Evolutionary conservation across 352 stramenopile genomes (phyloP), one percentile per base, ranked within the genome.

Genomic region (Phytopythium delawarense): DNA sequence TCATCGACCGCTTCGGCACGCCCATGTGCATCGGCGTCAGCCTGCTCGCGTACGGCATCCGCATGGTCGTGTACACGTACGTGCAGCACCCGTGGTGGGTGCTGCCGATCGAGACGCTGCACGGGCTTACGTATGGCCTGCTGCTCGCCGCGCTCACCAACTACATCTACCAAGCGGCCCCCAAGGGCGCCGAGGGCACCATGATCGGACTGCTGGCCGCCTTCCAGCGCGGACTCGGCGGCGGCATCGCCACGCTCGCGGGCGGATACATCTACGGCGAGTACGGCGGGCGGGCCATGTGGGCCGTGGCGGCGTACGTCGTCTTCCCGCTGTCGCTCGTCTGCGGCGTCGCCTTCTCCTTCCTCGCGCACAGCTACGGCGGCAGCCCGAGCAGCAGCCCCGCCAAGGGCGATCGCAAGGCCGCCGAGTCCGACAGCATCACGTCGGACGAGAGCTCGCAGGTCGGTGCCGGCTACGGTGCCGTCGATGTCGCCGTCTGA

Each of bases 121-220:
- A 82, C 54, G 66, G 71, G 16, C 65, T 77, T 39, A 79, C 74
- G n/a, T 82, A 69, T 51, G 69, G 69, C 9, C 67, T 82, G 50
- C 28, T 76, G 21, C 55, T 73, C 59, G 70, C 71, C 0, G 71
- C 74, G 16, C 72, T 75, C 59, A 79, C 71, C 30, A 75, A 82
- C 49, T 82, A 79, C 65, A 64, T 76, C 21, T 82, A 82, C 54
- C 42, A 72, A 28, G 58, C 63, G 0, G 69, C 71, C 1, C 74
- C 74, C 15, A 70, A 70, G 50, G 71, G 71, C 3, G 71, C 71
- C 0, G 65, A 82, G 53, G 74, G 71, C 7, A 79, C 71, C 20
- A 75, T 79, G 66, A 75, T 82, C 49, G 74, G 74, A 12, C 62
- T 82, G 32, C 58, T 82, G 12, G 73, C 66, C 23, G 66, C 62